These are phyloP conservation scores for Podosphaera fusca DNA, from an alignment of 2,329 filamentous ascomycete genomes.

Conservation along the genomic window DNA sequence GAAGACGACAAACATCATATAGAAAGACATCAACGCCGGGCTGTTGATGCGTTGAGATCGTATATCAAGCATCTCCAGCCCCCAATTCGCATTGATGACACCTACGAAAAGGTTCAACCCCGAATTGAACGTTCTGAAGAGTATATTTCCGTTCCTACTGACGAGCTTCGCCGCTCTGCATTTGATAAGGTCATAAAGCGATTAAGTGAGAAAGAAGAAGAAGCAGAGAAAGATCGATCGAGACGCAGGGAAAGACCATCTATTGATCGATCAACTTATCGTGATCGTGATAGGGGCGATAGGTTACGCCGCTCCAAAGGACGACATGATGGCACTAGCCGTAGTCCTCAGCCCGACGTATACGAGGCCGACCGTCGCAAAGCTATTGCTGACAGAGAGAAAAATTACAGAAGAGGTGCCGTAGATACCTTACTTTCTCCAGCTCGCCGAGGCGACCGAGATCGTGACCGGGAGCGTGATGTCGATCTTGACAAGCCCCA, in stretches of 20 bases:
- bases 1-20: slow-evolving; percentile 66
- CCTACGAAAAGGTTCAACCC: slow-evolving; percentile 68
- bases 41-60: slow-evolving; percentile 63
- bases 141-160: slow-evolving; percentile 59
- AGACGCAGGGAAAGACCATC: slow-evolving; percentile 34
- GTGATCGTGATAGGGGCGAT: slow-evolving; percentile 35
- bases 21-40: slow-evolving; percentile 67
- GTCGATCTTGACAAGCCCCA: slow-evolving; percentile 18
- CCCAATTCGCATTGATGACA: slow-evolving; percentile 52
- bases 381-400: slow-evolving; percentile 80
- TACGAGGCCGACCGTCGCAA: slow-evolving; percentile 92
- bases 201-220: slow-evolving; percentile 76
- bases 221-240: slow-evolving; percentile 42
- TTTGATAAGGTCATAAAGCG: slow-evolving; percentile 86
- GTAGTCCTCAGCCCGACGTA: slow-evolving; percentile 74
- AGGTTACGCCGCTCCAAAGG: slow-evolving; percentile 35
- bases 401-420: slow-evolving; percentile 69
- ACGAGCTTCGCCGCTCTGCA: slow-evolving; percentile 59
- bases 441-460: slow-evolving; percentile 13
- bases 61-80: slow-evolving; percentile 80
- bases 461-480: slow-evolving; percentile 17
- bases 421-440: slow-evolving; percentile 35
- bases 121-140: slow-evolving; percentile 64
- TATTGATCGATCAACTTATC: slow-evolving; percentile 20
- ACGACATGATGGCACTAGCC: slow-evolving; percentile 42